A percentile compares a stretch with the other conserved stretches of the same genome.
phyloP scores from a whole-genome alignment of 192 early-diverging fungal genomes.

The Podila verticillata region DNA sequence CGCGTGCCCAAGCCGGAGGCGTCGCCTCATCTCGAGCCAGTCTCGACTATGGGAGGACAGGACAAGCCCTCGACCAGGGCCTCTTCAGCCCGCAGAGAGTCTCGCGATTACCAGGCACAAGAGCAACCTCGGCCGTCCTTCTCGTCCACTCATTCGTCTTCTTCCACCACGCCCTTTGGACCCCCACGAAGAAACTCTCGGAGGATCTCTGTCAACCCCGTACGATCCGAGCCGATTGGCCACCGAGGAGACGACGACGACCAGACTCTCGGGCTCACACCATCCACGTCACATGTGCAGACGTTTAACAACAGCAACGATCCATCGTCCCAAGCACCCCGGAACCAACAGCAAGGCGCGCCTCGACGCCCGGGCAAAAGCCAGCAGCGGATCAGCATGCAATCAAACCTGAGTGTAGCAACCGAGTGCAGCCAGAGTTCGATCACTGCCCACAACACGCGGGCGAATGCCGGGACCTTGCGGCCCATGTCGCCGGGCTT shows the following conservation, averaged over 20 bases:
- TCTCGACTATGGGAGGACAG: too few relatives aligned
- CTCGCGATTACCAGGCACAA: neutral
- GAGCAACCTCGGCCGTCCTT: neutral
- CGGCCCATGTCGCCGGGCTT: constrained; percentile 22
- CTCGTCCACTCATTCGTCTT: neutral
- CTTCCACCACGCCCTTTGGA: neutral
- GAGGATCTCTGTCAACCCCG: neutral
- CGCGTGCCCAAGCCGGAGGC: too few relatives aligned
- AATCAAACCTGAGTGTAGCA: constrained; percentile 21
- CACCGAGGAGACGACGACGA: neutral
- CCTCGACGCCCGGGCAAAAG: constrained; percentile 11
- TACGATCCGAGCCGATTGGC: neutral
- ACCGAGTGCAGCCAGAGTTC: constrained; percentile 12
- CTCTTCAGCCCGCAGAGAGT: neutral
- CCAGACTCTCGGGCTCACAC: too few relatives aligned
- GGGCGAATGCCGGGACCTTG: neutral
- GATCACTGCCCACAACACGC: neutral
- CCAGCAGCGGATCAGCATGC: constrained; percentile 18
- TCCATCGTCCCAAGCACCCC: neutral
- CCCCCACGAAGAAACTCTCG: neutral
- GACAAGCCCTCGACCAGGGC: too few relatives aligned
- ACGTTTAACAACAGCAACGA: neutral
- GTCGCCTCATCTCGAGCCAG: too few relatives aligned
- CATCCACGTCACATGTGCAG: too few relatives aligned
- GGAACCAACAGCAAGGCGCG: neutral